Base-by-base conservation (phyloP, 2,329 filamentous ascomycete genomes). In the Aspergillus sp. region DNA sequence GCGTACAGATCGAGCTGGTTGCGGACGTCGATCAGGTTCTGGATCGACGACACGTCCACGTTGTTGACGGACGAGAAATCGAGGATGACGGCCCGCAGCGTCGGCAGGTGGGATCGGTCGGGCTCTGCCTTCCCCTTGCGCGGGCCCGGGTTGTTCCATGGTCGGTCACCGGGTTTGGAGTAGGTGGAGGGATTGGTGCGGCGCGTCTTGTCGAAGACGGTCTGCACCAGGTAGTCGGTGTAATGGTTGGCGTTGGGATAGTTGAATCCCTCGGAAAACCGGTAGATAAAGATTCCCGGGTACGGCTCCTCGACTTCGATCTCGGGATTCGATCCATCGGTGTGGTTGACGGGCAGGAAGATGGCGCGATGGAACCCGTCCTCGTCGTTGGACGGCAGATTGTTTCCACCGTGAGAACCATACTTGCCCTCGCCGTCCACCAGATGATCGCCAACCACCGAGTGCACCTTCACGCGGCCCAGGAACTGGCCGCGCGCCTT, bases 41-140 rank as follows among this genome's bases (percentile, higher is more conserved):
- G 91, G 2, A 95, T 75, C 0, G 86, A 93, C 0, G 91, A 95
- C 37, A 93, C 78, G 51, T 96, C 91, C 37, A 95, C 80, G 45
- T 93, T 86, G 63, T 95, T 93, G 43, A 96, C 88, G 0, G 84
- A 82, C 3, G 81, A 86, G 60, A 96, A 93, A 57, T 96, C 91
- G 13, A 96, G 73, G 38, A 96, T 88, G 44, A 96, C 68, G n/a
- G 89, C 88, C 55, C 84, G 86, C 31, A 94, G 73, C 0, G 75
- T 80, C 1, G 86, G 82, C 11, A 78, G 66, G 36, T 66, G 53
- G 5, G 57, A 61, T 11, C 66, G 48, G 39, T 71, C 69, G 24
- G 67, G 59, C 30, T 60, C 67, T 22, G 53, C 58, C 57, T 76
- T 55, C 47, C 66, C 70, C 34, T 64, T 74, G 20, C 74, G 71